Base-by-base conservation (phyloP, 768 basidiomycete species). In the Mycena haematopus region DNA sequence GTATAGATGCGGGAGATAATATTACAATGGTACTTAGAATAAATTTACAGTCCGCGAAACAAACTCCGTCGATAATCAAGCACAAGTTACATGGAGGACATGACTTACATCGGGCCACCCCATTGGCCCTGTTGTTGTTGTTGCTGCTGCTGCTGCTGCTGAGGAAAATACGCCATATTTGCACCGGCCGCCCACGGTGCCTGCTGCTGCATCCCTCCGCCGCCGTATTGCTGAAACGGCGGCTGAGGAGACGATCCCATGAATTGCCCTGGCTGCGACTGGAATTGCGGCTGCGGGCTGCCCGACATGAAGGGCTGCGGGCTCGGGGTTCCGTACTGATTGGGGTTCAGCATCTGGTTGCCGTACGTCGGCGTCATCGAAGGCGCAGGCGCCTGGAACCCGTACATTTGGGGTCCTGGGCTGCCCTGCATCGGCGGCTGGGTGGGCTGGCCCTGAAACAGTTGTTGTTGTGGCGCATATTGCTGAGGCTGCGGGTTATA, bases 51-150 rank as follows among this genome's bases (percentile, higher is more conserved):
- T 63, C 51, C 52, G 31, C 24, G 24, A 44, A 56, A 35, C 31
- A 35, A 49, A 47, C 49, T 3, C n/a, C 27, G 47, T 46, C 38
- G 19, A 31, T 29, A 25, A 24, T 21, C 36, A 42, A 46, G 15
- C n/a, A 60, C 14, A 25, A 2, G n/a, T n/a, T 71, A 80, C 74
- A 80, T 74, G 24, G 4, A 31, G 6, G 29, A 31, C 9, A n/a
- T n/a, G n/a, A 31, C 29, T 31, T 31, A 31, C 29, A 31, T 31
- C 9, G 29, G 29, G 9, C 75, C 69, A 31, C 80, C 78, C 79
- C 80, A 80, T 63, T 77, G 78, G 35, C 71, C 70, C 60, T 70
- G 44, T 70, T 58, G 60, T 62, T 67, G n/a, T n/a, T n/a, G n/a
- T n/a, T n/a, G n/a, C n/a, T n/a, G n/a, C n/a, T n/a, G n/a, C n/a